Evolutionary conservation across 352 stramenopile genomes (phyloP).

Genomic region (Globisporangium irregulare): DNA sequence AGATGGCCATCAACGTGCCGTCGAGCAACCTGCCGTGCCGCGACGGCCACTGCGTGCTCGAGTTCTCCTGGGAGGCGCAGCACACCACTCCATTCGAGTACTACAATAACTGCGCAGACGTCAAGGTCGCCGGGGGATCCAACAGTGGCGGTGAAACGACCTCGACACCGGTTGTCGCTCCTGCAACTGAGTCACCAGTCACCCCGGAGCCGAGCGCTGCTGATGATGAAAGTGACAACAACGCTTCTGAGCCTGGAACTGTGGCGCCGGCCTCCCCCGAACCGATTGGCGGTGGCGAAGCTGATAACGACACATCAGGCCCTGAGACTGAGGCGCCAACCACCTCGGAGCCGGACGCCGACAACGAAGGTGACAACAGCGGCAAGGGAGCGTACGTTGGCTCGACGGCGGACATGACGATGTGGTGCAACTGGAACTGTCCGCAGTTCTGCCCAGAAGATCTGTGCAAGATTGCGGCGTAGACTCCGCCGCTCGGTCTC

Average conservation of each 20-base stretch:
- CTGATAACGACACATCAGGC: no score
- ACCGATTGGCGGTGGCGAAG: no score
- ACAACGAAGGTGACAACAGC: neutral
- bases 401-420: slow-evolving; percentile 16
- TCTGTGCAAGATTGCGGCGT: slow-evolving; percentile 21
- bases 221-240: no score
- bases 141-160: neutral
- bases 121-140: slow-evolving; percentile 10
- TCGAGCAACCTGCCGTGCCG: slow-evolving; percentile 22
- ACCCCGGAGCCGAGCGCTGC: neutral
- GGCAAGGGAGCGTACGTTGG: slow-evolving; percentile 31
- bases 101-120: neutral
- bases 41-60: neutral
- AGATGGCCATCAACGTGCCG: slow-evolving; percentile 29
- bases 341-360: neutral
- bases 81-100: slow-evolving; percentile 10
- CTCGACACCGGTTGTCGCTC: neutral
- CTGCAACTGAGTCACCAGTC: neutral
- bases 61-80: slow-evolving; percentile 14
- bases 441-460: slow-evolving; percentile 29
- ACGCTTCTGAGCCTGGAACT: no score
- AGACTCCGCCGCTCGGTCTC: neutral
- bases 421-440: slow-evolving; percentile 45
- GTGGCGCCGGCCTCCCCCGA: no score
- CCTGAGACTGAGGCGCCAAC: no score